A percentile compares a stretch with the other conserved stretches of the same genome.
These are phyloP conservation scores for Penicillium salamii DNA, from an alignment of 495 filamentous ascomycete species.

Conservation along the genomic window DNA sequence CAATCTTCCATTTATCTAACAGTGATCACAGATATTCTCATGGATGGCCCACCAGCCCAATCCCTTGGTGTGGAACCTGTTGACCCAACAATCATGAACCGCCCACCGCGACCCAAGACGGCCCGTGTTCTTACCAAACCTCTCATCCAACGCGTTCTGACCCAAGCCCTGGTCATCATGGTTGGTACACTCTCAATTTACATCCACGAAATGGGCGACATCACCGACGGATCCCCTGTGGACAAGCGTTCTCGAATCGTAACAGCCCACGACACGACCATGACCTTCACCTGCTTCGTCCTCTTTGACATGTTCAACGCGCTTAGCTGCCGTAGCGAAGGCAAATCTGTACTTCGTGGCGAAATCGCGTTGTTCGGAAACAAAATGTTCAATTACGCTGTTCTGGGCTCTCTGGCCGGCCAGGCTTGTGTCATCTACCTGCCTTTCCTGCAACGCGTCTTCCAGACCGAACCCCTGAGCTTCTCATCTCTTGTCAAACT, in stretches of 20 bases:
- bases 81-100: conserved; percentile 89
- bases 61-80: conserved; percentile 96
- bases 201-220: conserved; percentile 81
- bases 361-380: conserved; percentile 82
- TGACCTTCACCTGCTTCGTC: conserved; percentile 99
- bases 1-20: neutral
- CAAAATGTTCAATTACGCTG: conserved; percentile 93
- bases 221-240: conserved; percentile 29
- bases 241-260: conserved; percentile 57
- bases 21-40: conserved; percentile 82
- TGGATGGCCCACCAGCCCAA: conserved; percentile 97
- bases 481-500: conserved; percentile 69
- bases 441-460: conserved; percentile 86
- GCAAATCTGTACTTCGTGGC: conserved; percentile 80
- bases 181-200: conserved; percentile 88
- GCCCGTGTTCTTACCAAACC: conserved; percentile 83
- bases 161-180: conserved; percentile 87
- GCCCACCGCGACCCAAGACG: conserved; percentile 78
- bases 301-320: conserved; percentile 99
- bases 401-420: conserved; percentile 76
- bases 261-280: conserved; percentile 92
- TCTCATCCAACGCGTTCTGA: conserved; percentile 79
- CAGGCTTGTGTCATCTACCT: conserved; percentile 92
- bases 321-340: conserved; percentile 85
- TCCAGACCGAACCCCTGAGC: conserved; percentile 87